phyloP scores from a whole-genome alignment of 768 basidiomycete genomes.

The Russula dissimulans region DNA sequence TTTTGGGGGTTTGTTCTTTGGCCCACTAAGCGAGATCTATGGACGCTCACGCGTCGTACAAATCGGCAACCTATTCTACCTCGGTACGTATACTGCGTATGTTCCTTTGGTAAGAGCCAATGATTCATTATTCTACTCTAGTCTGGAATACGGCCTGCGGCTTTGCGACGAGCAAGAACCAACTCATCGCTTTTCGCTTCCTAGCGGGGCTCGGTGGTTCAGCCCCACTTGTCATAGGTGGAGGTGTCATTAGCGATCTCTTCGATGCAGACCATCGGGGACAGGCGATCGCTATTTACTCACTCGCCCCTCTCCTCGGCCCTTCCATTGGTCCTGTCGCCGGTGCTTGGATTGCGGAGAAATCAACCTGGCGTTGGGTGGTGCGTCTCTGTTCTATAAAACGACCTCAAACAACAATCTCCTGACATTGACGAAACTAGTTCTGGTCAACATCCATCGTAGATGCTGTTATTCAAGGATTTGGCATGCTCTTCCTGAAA shows the following conservation, averaged over 20 bases:
- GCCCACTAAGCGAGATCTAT: constrained; percentile 63
- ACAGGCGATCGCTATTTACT: constrained; percentile 53
- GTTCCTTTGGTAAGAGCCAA: not conserved
- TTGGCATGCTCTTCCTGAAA: constrained; percentile 47
- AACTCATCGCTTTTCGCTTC: constrained; percentile 61
- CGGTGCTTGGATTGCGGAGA: constrained; percentile 58
- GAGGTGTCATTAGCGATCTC: constrained; percentile 57
- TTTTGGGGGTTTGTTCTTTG: constrained; percentile 41
- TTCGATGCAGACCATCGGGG: constrained; percentile 58
- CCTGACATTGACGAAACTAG: constrained; percentile 23
- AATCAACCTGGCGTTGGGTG: constrained; percentile 67
- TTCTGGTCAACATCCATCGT: constrained; percentile 65
- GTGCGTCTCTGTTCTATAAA: constrained; percentile 28
- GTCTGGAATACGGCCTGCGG: constrained; percentile 54
- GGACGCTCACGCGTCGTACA: constrained; percentile 58
- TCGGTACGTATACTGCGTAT: constrained; percentile 33
- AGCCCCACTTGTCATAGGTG: constrained; percentile 57
- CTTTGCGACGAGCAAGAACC: constrained; percentile 47
- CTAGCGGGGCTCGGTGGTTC: constrained; percentile 65
- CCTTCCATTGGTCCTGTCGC: constrained; percentile 57
- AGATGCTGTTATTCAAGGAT: constrained; percentile 42
- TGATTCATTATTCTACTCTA: not conserved
- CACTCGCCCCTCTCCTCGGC: constrained; percentile 56
- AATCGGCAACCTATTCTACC: constrained; percentile 53
- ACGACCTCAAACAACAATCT: not conserved